Conservation (phyloP, 352 stramenopile genomes). For the Phytophthora megakarya region DNA sequence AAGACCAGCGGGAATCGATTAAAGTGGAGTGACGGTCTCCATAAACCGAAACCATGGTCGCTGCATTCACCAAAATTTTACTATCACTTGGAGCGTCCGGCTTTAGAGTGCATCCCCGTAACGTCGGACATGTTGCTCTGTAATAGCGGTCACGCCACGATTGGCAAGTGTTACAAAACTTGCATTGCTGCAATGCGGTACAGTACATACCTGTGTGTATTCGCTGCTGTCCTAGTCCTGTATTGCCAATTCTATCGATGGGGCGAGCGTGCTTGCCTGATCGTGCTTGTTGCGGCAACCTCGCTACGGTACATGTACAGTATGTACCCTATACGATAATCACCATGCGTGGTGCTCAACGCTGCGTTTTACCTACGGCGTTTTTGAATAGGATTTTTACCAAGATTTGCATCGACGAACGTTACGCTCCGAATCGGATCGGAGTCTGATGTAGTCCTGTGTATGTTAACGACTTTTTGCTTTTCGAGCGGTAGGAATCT, state of each 20-base stretch:
- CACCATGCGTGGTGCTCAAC: neutral
- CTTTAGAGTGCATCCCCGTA: slow-evolving; percentile 14
- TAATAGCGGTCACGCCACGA: slow-evolving; percentile 20
- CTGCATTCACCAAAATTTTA: slow-evolving; percentile 29
- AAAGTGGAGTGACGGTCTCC: slow-evolving; percentile 8
- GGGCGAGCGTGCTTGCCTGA: slow-evolving; percentile 18
- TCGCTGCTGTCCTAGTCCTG: slow-evolving; percentile 11
- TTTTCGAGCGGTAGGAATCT: slow-evolving; percentile 30
- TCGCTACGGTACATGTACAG: too few species aligned
- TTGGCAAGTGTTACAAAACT: slow-evolving; percentile 1
- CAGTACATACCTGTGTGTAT: slow-evolving; percentile 2
- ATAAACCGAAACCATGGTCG: neutral
- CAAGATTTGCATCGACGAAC: slow-evolving; percentile 27
- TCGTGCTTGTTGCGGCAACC: neutral
- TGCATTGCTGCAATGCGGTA: slow-evolving; percentile 5
- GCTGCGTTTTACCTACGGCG: neutral
- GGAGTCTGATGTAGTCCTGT: too few species aligned
- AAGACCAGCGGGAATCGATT: slow-evolving; percentile 31
- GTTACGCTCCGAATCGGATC: slow-evolving; percentile 1
- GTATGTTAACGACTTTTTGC: slow-evolving; percentile 19
- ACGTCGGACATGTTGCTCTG: slow-evolving; percentile 7
- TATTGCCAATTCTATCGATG: slow-evolving; percentile 8
- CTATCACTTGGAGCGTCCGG: slow-evolving; percentile 17
- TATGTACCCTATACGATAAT: neutral
- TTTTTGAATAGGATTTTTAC: slow-evolving; percentile 10